Evolutionary conservation across 2,329 filamentous ascomycete species (phyloP), one percentile per base, ranked within the genome.

Genomic region (Myriosclerotinia scirpicola): DNA sequence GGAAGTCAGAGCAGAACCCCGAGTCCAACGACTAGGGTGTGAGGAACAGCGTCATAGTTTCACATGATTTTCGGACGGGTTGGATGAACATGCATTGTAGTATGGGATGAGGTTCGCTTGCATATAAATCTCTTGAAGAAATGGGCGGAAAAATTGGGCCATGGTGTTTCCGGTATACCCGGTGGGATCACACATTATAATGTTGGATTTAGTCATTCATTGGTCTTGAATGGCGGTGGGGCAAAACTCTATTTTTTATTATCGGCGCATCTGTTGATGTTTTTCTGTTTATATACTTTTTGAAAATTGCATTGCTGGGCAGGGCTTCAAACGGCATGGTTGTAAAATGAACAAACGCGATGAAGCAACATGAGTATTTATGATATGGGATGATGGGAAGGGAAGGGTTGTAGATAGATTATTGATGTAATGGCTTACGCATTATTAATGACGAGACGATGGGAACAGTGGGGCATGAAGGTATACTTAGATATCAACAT

Each of bases 81-180:
- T 14, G n/a, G 44, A 26, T 60, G 44, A 50, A 26, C 34, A 38
- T 50, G 38, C 14, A 50, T 40, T 22, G 42, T 20, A 20, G 30
- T 60, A 26, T 44, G 30, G 20, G 20, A n/a, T 60, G 22, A 26
- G 3, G 30, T 38, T 48, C 44, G 20, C 56, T 60, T 60, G 56
- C 44, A 60, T 60, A 46, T 36, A 22, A 14, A 60, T 48, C 20
- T 60, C 20, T 60, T 60, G 15, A 14, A 20, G 42, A 48, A 15
- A 46, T 22, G 44, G n/a, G 42, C 20, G 58, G n/a, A 36, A 60
- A 22, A 38, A 38, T 50, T 60, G 58, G 58, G 15, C n/a, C n/a
- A 50, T 20, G 44, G 58, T 38, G 44, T 60, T 60, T 60, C 14
- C 30, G 34, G n/a, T 36, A 60, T 50, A 60, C n/a, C 58, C 46